Percentiles rank a stretch among this genome's conserved stretches.
Conservation (phyloP, 768 basidiomycete species). For the Daedaleopsis nitida region DNA sequence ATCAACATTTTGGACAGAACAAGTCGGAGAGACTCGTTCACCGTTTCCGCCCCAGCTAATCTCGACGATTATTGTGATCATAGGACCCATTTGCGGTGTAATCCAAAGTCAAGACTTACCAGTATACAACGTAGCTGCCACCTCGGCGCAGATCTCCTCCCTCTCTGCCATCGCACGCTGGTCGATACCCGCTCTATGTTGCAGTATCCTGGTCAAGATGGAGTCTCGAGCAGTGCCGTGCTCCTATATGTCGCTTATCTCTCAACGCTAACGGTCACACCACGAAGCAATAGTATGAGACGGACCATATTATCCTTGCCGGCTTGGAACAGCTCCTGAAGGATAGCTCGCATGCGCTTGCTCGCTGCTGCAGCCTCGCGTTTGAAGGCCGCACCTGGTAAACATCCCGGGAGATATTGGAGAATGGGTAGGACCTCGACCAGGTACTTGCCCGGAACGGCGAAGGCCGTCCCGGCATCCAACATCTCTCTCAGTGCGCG, state of each 20-base stretch:
- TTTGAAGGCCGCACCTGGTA: slow-evolving; percentile 4
- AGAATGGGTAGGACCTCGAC: slow-evolving; percentile 28
- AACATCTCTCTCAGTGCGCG: neutral
- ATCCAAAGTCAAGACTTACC: neutral
- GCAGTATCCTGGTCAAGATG: neutral
- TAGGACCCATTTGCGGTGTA: neutral
- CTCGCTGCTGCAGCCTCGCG: neutral
- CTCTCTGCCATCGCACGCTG: neutral
- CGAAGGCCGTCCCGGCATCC: neutral
- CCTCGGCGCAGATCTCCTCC: neutral
- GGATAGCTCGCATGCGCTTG: neutral
- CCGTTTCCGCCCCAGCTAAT: neutral
- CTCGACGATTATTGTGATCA: neutral
- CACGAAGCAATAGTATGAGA: too few species aligned
- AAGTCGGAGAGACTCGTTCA: neutral
- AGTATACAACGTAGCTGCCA: neutral
- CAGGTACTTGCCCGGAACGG: slow-evolving; percentile 26
- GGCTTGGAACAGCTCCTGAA: neutral
- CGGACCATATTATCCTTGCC: neutral
- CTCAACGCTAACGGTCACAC: neutral
- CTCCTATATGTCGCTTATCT: neutral
- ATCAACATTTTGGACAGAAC: too few species aligned
- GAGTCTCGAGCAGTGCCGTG: neutral
- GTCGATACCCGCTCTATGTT: neutral
- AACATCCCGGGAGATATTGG: neutral